phyloP scores from a whole-genome alignment of 257 asterid species.

The Misopates orontium region DNA sequence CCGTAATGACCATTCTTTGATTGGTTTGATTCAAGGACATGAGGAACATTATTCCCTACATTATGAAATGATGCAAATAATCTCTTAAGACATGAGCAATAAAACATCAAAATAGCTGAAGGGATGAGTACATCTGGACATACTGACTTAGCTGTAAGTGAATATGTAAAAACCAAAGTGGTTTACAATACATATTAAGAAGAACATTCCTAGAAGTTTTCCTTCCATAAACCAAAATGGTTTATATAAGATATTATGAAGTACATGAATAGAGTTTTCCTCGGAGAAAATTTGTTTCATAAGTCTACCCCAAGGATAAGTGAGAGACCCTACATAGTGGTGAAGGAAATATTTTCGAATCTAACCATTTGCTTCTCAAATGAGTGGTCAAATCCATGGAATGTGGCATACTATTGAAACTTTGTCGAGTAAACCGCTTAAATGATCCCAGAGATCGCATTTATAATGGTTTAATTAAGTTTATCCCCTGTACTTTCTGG shows the following conservation, averaged over 20 bases:
- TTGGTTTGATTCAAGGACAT: slow-evolving; percentile 46
- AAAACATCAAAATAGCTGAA: slow-evolving; percentile 17
- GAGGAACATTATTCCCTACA: slow-evolving; percentile 46
- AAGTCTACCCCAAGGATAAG: not conserved
- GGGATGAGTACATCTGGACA: not conserved
- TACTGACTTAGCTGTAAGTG: no score
- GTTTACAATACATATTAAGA: not conserved
- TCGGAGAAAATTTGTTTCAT: slow-evolving; percentile 5
- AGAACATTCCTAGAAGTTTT: no score
- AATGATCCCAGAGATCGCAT: not conserved
- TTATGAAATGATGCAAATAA: slow-evolving; percentile 35
- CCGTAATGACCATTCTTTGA: slow-evolving; percentile 49
- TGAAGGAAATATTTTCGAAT: slow-evolving; percentile 5
- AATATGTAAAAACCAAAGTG: not conserved
- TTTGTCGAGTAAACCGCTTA: no score
- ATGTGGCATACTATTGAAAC: no score
- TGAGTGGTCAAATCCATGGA: no score
- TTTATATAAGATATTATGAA: not conserved
- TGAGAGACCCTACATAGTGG: not conserved
- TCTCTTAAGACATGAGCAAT: slow-evolving; percentile 16
- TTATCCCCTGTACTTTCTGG: slow-evolving; percentile 1
- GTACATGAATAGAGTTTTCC: not conserved
- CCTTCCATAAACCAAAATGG: not conserved
- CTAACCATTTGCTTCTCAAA: no score
- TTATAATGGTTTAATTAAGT: slow-evolving; percentile 8